Evolutionary conservation across 176 grass and related monocot genomes (phyloP), one percentile per base, ranked within the genome.

Genomic region (Rhynchospora tenuis): DNA sequence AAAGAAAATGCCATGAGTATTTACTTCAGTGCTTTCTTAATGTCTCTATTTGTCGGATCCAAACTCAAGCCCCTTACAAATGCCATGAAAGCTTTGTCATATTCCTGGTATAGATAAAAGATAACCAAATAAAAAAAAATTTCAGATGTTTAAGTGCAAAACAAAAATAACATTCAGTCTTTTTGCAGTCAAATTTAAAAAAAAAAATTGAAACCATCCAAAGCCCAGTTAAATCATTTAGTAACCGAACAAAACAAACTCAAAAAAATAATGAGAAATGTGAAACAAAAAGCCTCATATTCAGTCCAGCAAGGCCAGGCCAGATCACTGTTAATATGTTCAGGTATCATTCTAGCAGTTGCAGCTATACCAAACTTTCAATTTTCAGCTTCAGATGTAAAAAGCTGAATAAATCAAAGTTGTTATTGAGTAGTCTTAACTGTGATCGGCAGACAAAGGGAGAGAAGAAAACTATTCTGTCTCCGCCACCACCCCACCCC

Each of bases 11-110:
- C 22, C 5, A 77, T 77, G 50, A 43, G 16, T 27, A 61, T 87
- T 33, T 3, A 57, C 81, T 78, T 73, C 24, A 85, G 27, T 29
- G 65, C 85, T 48, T 84, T 90, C 38, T 85, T 52, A 79, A 90
- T 81, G 56, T 85, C 81, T 0, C 64, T 20, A 23, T 24, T 90
- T 11, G 19, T 16, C 0, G 88, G 80, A 16, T 84, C 88, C 27
- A 79, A 74, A 38, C 75, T 89, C 70, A 86, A 57, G 5, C 78
- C 88, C 68, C 62, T 8, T 20, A n/a, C 0, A 4, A 57, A 84
- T n/a, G 55, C 43, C 38, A 76, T 9, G 52, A 43, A 59, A 84
- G 82, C 82, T 44, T 42, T 8, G 59, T 68, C 64, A 44, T 84
- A 48, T n/a, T 84, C n/a, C 82, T 84, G 62, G 51, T 17, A 69